These are phyloP conservation scores for Globisporangium solare DNA, from an alignment of 352 stramenopile genomes.

Conservation along the genomic window DNA sequence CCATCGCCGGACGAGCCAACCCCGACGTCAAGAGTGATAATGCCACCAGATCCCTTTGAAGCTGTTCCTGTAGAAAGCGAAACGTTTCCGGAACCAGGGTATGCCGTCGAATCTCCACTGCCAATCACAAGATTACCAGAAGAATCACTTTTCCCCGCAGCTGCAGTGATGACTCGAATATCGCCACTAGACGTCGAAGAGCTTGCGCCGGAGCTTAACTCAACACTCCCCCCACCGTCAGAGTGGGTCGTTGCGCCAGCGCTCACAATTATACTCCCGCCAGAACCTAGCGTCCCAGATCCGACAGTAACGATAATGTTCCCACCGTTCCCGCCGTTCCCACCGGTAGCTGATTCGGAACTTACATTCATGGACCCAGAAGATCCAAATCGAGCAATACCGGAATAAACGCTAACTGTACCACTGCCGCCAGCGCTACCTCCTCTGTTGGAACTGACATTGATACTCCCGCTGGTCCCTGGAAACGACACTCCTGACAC, in stretches of 20 bases:
- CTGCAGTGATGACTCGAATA: constrained; percentile 38
- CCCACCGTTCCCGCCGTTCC: constrained; percentile 48
- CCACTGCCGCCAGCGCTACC: constrained; percentile 51
- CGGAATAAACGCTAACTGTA: constrained; percentile 41
- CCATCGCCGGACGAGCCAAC: constrained; percentile 40
- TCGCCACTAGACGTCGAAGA: constrained; percentile 46
- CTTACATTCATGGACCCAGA: constrained; percentile 69
- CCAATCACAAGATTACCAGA: constrained; percentile 73
- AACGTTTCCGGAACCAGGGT: constrained; percentile 57
- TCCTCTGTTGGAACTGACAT: constrained; percentile 52
- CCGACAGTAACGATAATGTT: constrained; percentile 55
- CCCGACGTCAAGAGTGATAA: constrained; percentile 52
- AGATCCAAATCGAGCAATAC: constrained; percentile 29
- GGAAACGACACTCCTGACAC: constrained; percentile 39
- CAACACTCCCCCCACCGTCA: constrained; percentile 48
- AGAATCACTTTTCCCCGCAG: constrained; percentile 49
- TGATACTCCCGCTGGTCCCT: constrained; percentile 50
- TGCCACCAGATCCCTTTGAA: constrained; percentile 42
- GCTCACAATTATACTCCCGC: constrained; percentile 39
- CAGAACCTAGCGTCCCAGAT: constrained; percentile 29
- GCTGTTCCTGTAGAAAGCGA: constrained; percentile 57
- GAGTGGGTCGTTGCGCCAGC: constrained; percentile 35
- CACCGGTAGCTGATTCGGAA: constrained; percentile 49
- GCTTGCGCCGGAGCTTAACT: constrained; percentile 48
- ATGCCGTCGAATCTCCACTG: constrained; percentile 49